Percentiles rank a stretch among this genome's conserved stretches.
These are phyloP conservation scores for Cytospora chrysosperma DNA, from an alignment of 2,329 filamentous ascomycete genomes.

Conservation along the genomic window DNA sequence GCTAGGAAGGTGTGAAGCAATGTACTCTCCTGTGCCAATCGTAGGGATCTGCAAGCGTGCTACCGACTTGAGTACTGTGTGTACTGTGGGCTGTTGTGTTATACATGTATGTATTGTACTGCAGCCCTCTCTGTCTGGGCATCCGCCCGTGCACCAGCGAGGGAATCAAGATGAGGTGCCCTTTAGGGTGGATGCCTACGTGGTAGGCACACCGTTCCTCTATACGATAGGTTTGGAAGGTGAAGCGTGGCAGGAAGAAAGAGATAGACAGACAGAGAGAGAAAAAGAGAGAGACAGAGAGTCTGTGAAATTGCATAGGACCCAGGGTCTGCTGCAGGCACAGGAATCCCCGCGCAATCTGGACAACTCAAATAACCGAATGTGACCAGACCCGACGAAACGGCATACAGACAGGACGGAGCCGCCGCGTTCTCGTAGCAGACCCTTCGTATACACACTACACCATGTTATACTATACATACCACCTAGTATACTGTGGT, in stretches of 20 bases:
- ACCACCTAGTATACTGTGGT: no score
- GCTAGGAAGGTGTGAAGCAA: slow-evolving; percentile 16
- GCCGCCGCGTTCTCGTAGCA: neutral
- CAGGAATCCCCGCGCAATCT: neutral
- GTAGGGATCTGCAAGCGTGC: slow-evolving; percentile 12
- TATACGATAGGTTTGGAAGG: neutral
- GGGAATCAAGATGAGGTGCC: neutral
- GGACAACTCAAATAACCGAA: neutral
- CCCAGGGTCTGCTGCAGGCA: slow-evolving; percentile 1
- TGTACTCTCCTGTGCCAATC: slow-evolving; percentile 2
- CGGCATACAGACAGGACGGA: neutral
- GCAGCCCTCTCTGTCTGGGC: slow-evolving; percentile 14
- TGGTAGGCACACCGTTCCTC: neutral
- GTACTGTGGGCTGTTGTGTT: neutral
- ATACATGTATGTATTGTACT: slow-evolving; percentile 14
- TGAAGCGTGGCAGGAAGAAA: no score
- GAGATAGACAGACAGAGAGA: no score
- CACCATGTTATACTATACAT: no score
- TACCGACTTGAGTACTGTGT: no score
- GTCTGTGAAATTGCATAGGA: neutral
- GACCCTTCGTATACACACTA: neutral
- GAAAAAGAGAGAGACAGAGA: no score
- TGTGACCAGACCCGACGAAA: neutral
- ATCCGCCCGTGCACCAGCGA: neutral
- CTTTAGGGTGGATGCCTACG: neutral